phyloP scores from a whole-genome alignment of 164 flowering plant species.

The Sextonia rubra region DNA sequence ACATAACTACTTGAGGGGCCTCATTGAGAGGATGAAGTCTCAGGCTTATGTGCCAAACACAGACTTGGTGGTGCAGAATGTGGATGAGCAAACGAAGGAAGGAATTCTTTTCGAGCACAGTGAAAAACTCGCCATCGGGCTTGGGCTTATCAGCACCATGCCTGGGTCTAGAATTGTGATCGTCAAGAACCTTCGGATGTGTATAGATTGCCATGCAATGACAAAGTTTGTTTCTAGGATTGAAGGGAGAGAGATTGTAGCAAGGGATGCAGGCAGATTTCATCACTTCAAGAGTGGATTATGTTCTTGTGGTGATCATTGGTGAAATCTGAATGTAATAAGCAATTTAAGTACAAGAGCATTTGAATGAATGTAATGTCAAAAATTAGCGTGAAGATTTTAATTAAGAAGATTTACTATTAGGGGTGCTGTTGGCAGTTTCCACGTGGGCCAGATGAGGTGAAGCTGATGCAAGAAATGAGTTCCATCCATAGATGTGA shows the following conservation, averaged over 20 bases:
- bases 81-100: slow-evolving; percentile 33
- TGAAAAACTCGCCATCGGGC: slow-evolving; percentile 41
- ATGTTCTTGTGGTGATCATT: slow-evolving; percentile 40
- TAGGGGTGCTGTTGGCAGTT: no score
- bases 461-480: no score
- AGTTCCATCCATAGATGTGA: no score
- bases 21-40: slow-evolving; percentile 28
- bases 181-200: slow-evolving; percentile 45
- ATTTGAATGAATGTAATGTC: not conserved
- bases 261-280: slow-evolving; percentile 40
- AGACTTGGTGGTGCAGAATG: slow-evolving; percentile 37
- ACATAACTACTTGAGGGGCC: slow-evolving; percentile 17
- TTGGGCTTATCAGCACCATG: slow-evolving; percentile 37
- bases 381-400: no score
- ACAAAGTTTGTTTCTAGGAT: slow-evolving; percentile 28
- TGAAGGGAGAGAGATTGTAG: slow-evolving; percentile 39
- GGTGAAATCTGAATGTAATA: slow-evolving; percentile 21
- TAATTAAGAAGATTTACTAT: no score
- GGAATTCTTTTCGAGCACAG: slow-evolving; percentile 39
- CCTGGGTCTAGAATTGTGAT: slow-evolving; percentile 26
- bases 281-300: slow-evolving; percentile 40
- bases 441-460: no score
- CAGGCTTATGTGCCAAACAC: slow-evolving; percentile 33
- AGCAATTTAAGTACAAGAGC: not conserved
- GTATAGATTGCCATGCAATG: slow-evolving; percentile 39